Evolutionary conservation across 2,329 filamentous ascomycete genomes (phyloP).

Genomic region (Coniella lustricola): DNA sequence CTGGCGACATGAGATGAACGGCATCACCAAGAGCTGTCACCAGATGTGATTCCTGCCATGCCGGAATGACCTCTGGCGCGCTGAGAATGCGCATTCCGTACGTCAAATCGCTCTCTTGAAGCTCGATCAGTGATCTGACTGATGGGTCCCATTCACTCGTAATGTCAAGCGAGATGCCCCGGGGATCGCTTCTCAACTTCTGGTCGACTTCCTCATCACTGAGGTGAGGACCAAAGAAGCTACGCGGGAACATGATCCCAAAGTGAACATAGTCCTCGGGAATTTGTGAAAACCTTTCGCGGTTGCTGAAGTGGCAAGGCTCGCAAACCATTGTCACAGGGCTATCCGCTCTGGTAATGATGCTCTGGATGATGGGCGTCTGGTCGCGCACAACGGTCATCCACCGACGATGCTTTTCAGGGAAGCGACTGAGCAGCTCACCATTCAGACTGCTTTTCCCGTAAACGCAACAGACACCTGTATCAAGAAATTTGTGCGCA

Average conservation of each 20-base stretch:
- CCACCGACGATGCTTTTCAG: background rate
- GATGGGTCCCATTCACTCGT: background rate
- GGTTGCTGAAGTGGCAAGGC: background rate
- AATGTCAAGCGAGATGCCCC: background rate
- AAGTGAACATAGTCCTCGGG: too few species aligned
- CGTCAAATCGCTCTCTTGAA: too few species aligned
- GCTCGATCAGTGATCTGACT: background rate
- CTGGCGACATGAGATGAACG: background rate
- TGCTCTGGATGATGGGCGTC: background rate
- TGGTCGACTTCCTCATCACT: background rate
- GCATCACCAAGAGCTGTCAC: background rate
- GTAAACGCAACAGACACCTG: conserved; percentile 1
- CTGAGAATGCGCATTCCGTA: too few species aligned
- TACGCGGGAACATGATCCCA: background rate
- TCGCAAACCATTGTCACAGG: background rate
- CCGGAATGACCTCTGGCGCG: background rate
- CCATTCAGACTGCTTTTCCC: background rate
- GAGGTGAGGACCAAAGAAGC: background rate
- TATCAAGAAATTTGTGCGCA: background rate
- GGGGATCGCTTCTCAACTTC: background rate
- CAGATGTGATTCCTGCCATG: background rate
- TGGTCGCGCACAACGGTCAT: conserved; percentile 2
- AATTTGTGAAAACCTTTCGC: too few species aligned
- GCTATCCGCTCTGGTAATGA: background rate
- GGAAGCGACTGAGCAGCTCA: background rate